Conservation (phyloP, 2,329 filamentous ascomycete species). For the Epichloe scottii region DNA sequence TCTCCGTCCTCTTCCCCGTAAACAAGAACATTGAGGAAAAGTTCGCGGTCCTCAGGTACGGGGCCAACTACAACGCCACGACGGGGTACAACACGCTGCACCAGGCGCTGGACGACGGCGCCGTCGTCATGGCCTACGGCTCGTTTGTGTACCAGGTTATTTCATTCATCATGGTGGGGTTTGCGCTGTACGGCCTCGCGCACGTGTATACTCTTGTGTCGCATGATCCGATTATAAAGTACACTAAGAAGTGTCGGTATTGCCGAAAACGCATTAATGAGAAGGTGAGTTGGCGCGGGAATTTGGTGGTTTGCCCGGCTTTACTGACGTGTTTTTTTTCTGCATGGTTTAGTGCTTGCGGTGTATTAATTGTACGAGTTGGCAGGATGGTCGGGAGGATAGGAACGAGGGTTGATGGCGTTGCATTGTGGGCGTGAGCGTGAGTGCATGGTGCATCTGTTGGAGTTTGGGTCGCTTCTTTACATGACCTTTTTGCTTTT, state of each 20-base stretch:
- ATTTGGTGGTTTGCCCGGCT: no score
- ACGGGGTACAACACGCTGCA: conserved; percentile 57
- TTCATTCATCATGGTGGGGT: conserved; percentile 52
- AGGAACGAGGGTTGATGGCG: not conserved
- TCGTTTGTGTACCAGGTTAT: conserved; percentile 53
- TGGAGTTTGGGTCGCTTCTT: no score
- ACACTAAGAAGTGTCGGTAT: conserved; percentile 54
- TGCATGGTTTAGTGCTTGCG: conserved; percentile 23
- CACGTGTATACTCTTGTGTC: conserved; percentile 47
- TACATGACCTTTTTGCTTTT: no score
- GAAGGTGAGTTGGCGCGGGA: conserved; percentile 32
- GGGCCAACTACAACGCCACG: conserved; percentile 37
- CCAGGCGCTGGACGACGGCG: conserved; percentile 58
- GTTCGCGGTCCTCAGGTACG: conserved; percentile 51
- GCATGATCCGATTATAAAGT: conserved; percentile 58
- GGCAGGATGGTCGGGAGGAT: conserved; percentile 39
- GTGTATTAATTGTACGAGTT: conserved; percentile 38
- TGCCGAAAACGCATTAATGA: conserved; percentile 51
- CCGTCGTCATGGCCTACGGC: conserved; percentile 61
- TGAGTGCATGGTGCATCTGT: no score
- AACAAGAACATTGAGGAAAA: conserved; percentile 63
- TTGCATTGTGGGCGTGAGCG: no score
- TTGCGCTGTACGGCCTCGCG: conserved; percentile 53
- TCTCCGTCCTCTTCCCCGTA: conserved; percentile 57
- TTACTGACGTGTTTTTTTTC: not conserved